These are phyloP conservation scores for Erythrobasidium hasegawianum DNA, from an alignment of 1,284 basidiomycete genomes.

Conservation along the genomic window DNA sequence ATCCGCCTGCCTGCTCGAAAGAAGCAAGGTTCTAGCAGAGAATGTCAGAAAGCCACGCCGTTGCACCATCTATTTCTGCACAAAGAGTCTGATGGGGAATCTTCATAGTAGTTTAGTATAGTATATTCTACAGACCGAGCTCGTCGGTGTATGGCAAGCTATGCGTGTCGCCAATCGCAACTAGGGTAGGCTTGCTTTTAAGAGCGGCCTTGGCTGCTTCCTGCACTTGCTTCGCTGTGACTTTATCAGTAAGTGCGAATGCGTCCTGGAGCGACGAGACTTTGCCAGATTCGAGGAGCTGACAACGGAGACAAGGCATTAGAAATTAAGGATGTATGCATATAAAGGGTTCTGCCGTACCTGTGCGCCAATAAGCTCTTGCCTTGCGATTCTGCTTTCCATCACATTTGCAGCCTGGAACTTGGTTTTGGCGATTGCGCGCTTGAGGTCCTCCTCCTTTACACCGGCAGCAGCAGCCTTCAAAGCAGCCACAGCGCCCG, in stretches of 20 bases:
- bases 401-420: constrained; percentile 67
- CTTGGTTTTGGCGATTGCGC: constrained; percentile 79
- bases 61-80: no score
- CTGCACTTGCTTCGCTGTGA: constrained; percentile 46
- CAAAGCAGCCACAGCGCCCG: constrained; percentile 64
- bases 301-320: background rate
- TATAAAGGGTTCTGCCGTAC: no score
- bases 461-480: constrained; percentile 58
- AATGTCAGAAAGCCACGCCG: no score
- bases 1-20: no score
- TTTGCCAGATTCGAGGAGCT: constrained; percentile 48
- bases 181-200: constrained; percentile 73
- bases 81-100: no score
- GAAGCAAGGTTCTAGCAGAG: no score
- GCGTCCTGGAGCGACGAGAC: constrained; percentile 44
- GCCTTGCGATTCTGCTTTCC: constrained; percentile 56
- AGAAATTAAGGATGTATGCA: no score
- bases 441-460: constrained; percentile 68
- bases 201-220: constrained; percentile 52
- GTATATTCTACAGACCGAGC: constrained; percentile 37
- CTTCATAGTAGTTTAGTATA: no score
- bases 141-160: constrained; percentile 66
- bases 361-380: constrained; percentile 41
- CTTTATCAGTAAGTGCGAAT: constrained; percentile 45
- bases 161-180: constrained; percentile 73